Evolutionary conservation across 2,329 filamentous ascomycete species (phyloP).

Genomic region (Leptographium flavum): DNA sequence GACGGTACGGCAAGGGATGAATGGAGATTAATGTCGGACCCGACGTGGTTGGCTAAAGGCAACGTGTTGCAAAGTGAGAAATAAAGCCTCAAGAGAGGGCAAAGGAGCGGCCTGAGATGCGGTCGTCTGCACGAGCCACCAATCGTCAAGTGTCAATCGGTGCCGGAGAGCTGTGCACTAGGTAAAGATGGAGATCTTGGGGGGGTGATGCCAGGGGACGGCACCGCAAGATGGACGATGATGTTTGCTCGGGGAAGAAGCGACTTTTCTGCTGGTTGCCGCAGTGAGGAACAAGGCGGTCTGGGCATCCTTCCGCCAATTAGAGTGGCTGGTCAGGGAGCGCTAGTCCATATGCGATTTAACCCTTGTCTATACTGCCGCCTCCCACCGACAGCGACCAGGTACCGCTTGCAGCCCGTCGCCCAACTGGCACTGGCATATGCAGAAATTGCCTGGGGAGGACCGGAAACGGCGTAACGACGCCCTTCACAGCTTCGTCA

Average conservation of each 20-base stretch:
- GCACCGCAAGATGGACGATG: background rate
- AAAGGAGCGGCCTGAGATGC: too few relatives aligned
- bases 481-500: too few relatives aligned
- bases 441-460: too few relatives aligned
- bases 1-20: background rate
- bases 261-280: background rate
- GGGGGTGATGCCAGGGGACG: background rate
- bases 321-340: background rate
- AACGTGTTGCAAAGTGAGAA: too few relatives aligned
- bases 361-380: background rate
- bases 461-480: too few relatives aligned
- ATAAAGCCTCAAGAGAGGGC: too few relatives aligned
- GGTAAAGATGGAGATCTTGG: background rate
- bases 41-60: too few relatives aligned
- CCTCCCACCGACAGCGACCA: background rate
- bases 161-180: too few relatives aligned
- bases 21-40: background rate
- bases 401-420: background rate
- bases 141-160: too few relatives aligned
- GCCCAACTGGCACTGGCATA: too few relatives aligned
- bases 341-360: background rate
- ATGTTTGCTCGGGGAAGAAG: background rate
- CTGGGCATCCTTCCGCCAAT: background rate
- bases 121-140: too few relatives aligned
- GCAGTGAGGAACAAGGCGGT: constrained; percentile 2